A percentile compares a stretch with the other conserved stretches of the same genome.
These are phyloP conservation scores for Orychophragmus violaceus DNA, from an alignment of 345 rosid species.

Conservation along the genomic window DNA sequence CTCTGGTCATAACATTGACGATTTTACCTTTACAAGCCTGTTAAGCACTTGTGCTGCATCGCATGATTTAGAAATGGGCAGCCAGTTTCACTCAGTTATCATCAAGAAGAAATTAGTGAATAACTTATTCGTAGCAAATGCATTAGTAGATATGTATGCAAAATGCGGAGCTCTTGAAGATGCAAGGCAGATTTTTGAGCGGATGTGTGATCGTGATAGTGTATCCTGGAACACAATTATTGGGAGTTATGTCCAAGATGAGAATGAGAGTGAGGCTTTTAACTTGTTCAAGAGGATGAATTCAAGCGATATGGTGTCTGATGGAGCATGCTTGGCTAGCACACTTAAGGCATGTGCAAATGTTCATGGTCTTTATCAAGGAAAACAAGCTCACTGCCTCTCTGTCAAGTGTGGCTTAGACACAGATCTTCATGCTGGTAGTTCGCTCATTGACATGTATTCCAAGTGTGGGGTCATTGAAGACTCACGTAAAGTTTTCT, in stretches of 20 bases:
- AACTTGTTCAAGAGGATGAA: conserved; percentile 59
- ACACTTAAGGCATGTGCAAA: conserved; percentile 77
- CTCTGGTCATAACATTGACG: conserved; percentile 65
- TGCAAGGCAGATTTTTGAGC: conserved; percentile 70
- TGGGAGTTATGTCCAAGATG: conserved; percentile 79
- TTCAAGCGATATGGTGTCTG: conserved; percentile 44
- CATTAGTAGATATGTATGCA: conserved; percentile 91
- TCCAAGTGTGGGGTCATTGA: conserved; percentile 53
- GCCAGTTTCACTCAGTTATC: conserved; percentile 64
- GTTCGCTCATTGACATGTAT: conserved; percentile 90
- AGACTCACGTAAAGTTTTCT: conserved; percentile 43
- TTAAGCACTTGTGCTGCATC: conserved; percentile 78
- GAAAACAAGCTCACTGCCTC: conserved; percentile 64
- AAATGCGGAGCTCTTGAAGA: conserved; percentile 65
- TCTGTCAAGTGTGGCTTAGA: conserved; percentile 64
- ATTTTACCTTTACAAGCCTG: conserved; percentile 78
- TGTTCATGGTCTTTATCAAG: conserved; percentile 48
- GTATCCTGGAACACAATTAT: conserved; percentile 94
- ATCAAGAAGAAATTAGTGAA: conserved; percentile 51
- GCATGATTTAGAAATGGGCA: conserved; percentile 48
- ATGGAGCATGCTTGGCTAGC: conserved; percentile 78
- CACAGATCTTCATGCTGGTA: conserved; percentile 69
- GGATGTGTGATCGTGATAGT: conserved; percentile 45
- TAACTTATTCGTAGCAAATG: conserved; percentile 78
- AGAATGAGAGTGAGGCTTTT: conserved; percentile 63